Percentiles rank a stretch among this genome's conserved stretches.
These are phyloP conservation scores for Bidens hawaiensis DNA, from an alignment of 140 eudicot genomes.

Conservation along the genomic window DNA sequence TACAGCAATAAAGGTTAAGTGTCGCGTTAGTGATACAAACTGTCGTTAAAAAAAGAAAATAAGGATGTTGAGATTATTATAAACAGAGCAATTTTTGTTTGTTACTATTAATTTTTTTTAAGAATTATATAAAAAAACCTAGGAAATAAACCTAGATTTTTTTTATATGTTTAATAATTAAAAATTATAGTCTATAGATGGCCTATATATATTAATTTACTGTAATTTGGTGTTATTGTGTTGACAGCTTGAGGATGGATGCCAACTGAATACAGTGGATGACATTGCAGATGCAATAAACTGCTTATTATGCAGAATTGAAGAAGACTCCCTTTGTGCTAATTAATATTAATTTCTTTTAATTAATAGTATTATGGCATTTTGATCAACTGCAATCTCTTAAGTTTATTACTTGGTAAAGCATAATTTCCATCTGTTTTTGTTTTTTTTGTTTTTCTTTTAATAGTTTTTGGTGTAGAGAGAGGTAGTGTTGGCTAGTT, in stretches of 20 bases:
- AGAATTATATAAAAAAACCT: too few relatives aligned
- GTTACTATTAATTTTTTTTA: too few relatives aligned
- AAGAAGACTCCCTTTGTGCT: slow-evolving; percentile 41
- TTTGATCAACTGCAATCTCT: not conserved
- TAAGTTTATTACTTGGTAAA: not conserved
- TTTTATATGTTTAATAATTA: too few relatives aligned
- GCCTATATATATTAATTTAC: not conserved
- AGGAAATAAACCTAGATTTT: not conserved
- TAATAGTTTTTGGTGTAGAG: slow-evolving; percentile 8
- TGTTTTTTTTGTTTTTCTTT: not conserved
- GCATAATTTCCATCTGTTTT: not conserved
- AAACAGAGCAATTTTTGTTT: too few relatives aligned
- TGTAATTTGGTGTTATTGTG: slow-evolving; percentile 7
- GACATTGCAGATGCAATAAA: slow-evolving; percentile 65
- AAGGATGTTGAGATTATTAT: too few relatives aligned
- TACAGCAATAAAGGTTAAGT: too few relatives aligned
- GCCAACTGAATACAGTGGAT: slow-evolving; percentile 57
- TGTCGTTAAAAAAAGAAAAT: too few relatives aligned
- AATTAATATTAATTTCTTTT: slow-evolving; percentile 3
- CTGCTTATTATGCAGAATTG: slow-evolving; percentile 47
- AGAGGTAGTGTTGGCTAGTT: not conserved
- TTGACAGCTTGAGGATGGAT: slow-evolving; percentile 62
- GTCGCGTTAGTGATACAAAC: too few relatives aligned
- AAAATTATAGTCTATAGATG: not conserved
- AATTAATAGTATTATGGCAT: slow-evolving; percentile 12